Base-by-base conservation (phyloP, 2,329 filamentous ascomycete species). In the Exophiala dermatitidis region DNA sequence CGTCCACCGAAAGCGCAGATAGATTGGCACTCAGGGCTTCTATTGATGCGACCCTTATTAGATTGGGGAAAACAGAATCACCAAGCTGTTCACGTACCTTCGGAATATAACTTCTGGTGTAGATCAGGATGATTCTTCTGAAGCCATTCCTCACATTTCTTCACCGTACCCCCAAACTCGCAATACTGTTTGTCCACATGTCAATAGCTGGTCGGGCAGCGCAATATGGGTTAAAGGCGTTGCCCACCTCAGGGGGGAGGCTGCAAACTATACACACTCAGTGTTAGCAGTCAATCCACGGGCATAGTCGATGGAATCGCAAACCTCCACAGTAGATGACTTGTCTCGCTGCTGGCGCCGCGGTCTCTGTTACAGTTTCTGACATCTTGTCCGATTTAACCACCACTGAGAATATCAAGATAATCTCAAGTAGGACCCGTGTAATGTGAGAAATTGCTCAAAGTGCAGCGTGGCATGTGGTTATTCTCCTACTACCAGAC, bases 131-230 rank as follows among this genome's bases (percentile, higher is more conserved):
- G 79, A 61, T 83, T 79, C 60, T 84, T 81, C 66, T 88, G 76
- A 19, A 98, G 83, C 93, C 93, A 98, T 70, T 97, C 90, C 71
- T 91, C 86, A 75, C 93, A 98, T 75, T 96, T 98, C 74, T 90
- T 95, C 28, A 86, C 85, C 37, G 90, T 97, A 61, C 90, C 91
- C 67, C 93, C 93, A 72, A 96, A 97, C 74, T 98, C 93, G 77
- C 93, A 98, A 75, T 96, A 98, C 93, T 97, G 74, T 62, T 10
- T 12, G 4, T 40, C 38, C 12, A 42, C 38, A 34, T 6, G 49
- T 54, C 44, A 54, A 46, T 26, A 5, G 45, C 12, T 10, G 28
- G n/a, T 7, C 38, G 8, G 26, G 40, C 19, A 36, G 28, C 34
- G 33, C 33, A 6, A 10, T 34, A 34, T 2, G 3, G n/a, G 34